Evolutionary conservation across 192 early-diverging fungal species (phyloP).

Genomic region (Podila epicladia): DNA sequence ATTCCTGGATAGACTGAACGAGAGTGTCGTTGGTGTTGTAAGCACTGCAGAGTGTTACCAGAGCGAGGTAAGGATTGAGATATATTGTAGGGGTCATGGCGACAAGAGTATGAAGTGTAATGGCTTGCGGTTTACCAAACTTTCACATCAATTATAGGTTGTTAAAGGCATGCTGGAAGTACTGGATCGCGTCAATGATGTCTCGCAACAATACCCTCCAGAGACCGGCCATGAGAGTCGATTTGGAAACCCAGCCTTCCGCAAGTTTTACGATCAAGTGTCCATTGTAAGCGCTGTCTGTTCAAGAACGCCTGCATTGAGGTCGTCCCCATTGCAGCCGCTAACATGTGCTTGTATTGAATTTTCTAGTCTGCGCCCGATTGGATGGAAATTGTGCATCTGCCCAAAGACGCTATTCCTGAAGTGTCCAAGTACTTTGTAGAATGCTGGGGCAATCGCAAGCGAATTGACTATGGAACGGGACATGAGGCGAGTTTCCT

Average conservation of each 20-base stretch:
- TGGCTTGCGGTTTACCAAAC: not conserved
- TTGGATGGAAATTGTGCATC: conserved; percentile 39
- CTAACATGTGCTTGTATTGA: not conserved
- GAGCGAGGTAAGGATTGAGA: conserved; percentile 54
- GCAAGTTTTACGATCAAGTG: conserved; percentile 85
- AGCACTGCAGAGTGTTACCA: conserved; percentile 62
- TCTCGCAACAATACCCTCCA: conserved; percentile 74
- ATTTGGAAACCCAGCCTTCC: conserved; percentile 97
- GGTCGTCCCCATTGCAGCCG: not conserved
- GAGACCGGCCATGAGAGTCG: conserved; percentile 79
- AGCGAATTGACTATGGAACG: conserved; percentile 97
- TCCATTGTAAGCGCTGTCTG: conserved; percentile 57
- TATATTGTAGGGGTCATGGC: not conserved
- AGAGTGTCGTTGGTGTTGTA: conserved; percentile 73
- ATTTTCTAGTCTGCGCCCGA: conserved; percentile 35
- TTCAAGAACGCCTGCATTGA: not conserved
- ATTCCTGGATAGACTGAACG: conserved; percentile 80
- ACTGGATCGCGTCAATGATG: conserved; percentile 71
- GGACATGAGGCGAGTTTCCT: conserved; percentile 96
- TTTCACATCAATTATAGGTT: conserved; percentile 15
- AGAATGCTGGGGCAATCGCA: conserved; percentile 90
- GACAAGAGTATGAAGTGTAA: not conserved
- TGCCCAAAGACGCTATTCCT: conserved; percentile 51
- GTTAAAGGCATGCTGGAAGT: conserved; percentile 70
- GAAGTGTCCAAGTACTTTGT: conserved; percentile 80